Percentiles rank a stretch among this genome's conserved stretches.
phyloP scores from a whole-genome alignment of 2,329 filamentous ascomycete genomes.

The Zymoseptoria passerinii region DNA sequence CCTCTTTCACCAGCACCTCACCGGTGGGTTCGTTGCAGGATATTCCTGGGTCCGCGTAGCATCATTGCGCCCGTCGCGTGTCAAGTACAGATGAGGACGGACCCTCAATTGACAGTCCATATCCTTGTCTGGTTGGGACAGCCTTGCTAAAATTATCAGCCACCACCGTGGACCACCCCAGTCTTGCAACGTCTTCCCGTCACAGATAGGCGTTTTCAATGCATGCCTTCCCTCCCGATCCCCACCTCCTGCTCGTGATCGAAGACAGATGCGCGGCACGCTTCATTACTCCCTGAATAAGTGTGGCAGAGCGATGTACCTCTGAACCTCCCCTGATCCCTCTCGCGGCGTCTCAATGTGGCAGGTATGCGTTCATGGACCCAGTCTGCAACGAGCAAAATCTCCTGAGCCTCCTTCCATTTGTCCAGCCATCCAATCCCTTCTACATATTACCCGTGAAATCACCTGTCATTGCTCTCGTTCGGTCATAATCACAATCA shows the following conservation, averaged over 20 bases:
- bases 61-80: not conserved
- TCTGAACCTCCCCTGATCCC: not conserved
- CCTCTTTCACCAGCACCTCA: not conserved
- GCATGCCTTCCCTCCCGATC: not conserved
- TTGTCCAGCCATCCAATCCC: not conserved
- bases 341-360: not conserved
- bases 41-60: not conserved
- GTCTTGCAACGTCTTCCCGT: not conserved
- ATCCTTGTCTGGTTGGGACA: not conserved
- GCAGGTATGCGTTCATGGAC: not conserved
- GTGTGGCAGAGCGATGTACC: not conserved
- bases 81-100: not conserved
- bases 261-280: not conserved
- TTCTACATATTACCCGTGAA: not conserved
- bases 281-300: not conserved
- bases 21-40: not conserved
- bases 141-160: not conserved
- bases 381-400: not conserved
- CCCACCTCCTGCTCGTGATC: not conserved
- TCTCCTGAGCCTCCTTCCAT: not conserved
- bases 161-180: not conserved
- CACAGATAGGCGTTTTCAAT: not conserved
- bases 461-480: not conserved
- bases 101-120: not conserved
- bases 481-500: not conserved